These are phyloP conservation scores for Phytophthora foliorum DNA, from an alignment of 352 stramenopile genomes.

Conservation along the genomic window DNA sequence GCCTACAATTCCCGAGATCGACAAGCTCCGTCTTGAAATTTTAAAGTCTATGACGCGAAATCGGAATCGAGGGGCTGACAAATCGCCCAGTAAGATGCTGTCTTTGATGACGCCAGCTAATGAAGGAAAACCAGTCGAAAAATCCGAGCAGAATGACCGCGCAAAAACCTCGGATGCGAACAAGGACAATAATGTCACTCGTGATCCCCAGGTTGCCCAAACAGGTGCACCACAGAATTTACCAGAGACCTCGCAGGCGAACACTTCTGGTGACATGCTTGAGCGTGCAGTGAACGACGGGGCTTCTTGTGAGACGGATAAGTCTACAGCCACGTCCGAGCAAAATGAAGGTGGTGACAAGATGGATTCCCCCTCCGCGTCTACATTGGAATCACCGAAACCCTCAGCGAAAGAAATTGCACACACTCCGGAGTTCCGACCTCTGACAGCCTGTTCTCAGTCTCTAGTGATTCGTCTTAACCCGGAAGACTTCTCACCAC, in stretches of 20 bases:
- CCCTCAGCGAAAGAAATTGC: neutral
- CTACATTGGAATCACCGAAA: constrained; percentile 5
- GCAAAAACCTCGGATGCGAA: neutral
- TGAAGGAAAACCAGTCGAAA: neutral
- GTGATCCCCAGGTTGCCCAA: constrained; percentile 1
- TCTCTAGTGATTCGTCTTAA: constrained; percentile 76
- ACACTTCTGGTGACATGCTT: neutral
- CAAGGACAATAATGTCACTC: neutral
- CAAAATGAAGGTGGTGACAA: constrained; percentile 16
- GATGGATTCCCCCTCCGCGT: neutral
- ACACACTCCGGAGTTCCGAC: constrained; percentile 51
- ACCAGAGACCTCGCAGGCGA: neutral
- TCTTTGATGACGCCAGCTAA: neutral
- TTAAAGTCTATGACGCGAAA: constrained; percentile 58
- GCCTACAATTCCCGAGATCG: constrained; percentile 38
- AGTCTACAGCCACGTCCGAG: constrained; percentile 14
- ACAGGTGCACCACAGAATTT: neutral
- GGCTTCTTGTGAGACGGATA: constrained; percentile 9
- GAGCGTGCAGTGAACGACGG: constrained; percentile 1
- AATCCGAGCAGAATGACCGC: neutral
- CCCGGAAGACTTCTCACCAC: constrained; percentile 57
- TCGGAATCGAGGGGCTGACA: constrained; percentile 28
- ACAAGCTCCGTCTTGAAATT: constrained; percentile 57
- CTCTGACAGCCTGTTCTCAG: constrained; percentile 72
- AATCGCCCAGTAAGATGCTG: constrained; percentile 6